Evolutionary conservation across 495 filamentous ascomycete genomes (phyloP).

Genomic region (Amniculicola lignicola): DNA sequence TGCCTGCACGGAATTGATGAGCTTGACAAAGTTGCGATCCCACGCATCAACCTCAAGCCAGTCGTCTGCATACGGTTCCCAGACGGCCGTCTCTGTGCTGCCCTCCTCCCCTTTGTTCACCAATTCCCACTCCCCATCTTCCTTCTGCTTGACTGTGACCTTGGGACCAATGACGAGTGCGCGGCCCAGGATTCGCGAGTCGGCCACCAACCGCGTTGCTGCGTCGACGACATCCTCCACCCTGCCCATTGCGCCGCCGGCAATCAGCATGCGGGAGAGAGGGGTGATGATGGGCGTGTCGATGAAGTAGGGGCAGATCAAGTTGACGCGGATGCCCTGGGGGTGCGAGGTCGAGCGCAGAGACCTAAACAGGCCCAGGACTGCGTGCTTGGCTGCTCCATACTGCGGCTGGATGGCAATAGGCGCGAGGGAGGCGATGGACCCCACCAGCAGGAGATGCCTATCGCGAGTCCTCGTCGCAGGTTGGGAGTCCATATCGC

Average conservation of each 20-base stretch:
- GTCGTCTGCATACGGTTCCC: constrained; percentile 59
- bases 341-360: constrained; percentile 49
- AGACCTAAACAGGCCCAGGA: constrained; percentile 60
- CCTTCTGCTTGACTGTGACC: constrained; percentile 41
- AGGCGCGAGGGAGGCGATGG: constrained; percentile 51
- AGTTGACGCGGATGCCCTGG: constrained; percentile 56
- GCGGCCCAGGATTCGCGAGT: constrained; percentile 51
- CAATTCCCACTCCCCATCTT: constrained; percentile 43
- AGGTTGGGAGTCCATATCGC: constrained; percentile 28
- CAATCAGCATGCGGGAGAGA: constrained; percentile 47
- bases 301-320: constrained; percentile 65
- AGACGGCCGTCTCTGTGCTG: constrained; percentile 46
- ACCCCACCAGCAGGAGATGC: constrained; percentile 54
- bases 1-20: constrained; percentile 48
- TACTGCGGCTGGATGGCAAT: constrained; percentile 54
- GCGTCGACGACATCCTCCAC: constrained; percentile 57
- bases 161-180: constrained; percentile 56
- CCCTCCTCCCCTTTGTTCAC: constrained; percentile 23
- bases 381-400: constrained; percentile 59
- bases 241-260: constrained; percentile 51
- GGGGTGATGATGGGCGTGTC: constrained; percentile 54
- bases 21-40: constrained; percentile 44
- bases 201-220: constrained; percentile 47
- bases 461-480: constrained; percentile 41
- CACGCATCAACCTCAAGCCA: constrained; percentile 55